Evolutionary conservation across 129 eudicot genomes (phyloP), one percentile per base, ranked within the genome.

Genomic region (Solidago caesia): DNA sequence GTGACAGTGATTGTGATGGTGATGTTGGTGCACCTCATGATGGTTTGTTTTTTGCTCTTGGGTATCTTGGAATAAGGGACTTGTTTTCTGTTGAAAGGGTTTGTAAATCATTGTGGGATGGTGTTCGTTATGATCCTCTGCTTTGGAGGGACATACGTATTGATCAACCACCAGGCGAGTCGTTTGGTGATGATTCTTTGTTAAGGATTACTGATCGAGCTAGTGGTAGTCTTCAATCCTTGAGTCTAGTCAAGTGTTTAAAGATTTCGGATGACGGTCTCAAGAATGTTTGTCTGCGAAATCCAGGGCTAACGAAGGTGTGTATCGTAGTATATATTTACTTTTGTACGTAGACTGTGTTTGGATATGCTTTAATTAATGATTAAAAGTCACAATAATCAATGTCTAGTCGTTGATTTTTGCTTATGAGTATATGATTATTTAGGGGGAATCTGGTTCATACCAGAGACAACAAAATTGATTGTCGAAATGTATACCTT

Each of bases 21-120:
- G 67, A 33, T 49, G 85, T 80, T 81, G 83, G 84, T 77, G 68
- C 58, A n/a, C 85, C 92, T 26, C 87, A 80, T 10, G 88, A 86
- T 77, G 96, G 81, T 71, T 62, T 86, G 56, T 58, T 75, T 77
- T 85, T 62, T 27, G 85, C 87, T 62, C 92, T 87, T 74, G 73
- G 87, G 41, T 80, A 85, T 87, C 77, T 92, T 64, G 88, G 86
- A 26, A 65, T 85, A 75, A 77, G 69, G 78, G 92, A 91, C 75
- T 87, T 89, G 66, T 73, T 92, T 73, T 77, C 89, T 21, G 85
- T 89, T 72, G 96, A 92, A 89, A 56, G 83, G 58, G 97, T 92
- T 60, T 85, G 96, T 79, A 87, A 77, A 76, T 79, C 88, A 5
- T 82, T 87, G 59, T 73, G 84, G 4, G 85, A 85, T 80, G 82